phyloP scores from a whole-genome alignment of 768 basidiomycete genomes.

The Pholiota conissans region DNA sequence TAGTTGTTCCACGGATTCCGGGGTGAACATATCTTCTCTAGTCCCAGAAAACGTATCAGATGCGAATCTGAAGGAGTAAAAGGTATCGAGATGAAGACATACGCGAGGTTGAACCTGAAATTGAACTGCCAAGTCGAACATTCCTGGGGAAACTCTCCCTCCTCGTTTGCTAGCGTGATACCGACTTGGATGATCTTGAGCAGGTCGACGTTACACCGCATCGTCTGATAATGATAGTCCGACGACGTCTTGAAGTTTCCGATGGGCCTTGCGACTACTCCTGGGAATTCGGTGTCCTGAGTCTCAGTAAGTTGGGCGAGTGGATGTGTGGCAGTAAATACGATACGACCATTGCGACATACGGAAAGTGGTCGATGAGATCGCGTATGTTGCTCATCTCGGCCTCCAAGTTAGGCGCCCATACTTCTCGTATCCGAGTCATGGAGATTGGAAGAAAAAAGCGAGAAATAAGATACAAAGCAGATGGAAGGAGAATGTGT shows the following conservation, averaged over 20 bases:
- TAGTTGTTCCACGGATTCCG: conserved; percentile 93
- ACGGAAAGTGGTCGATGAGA: conserved; percentile 88
- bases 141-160: conserved; percentile 89
- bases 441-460: conserved; percentile 31
- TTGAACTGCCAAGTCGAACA: conserved; percentile 99
- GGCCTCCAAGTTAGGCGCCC: conserved; percentile 88
- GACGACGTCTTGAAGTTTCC: conserved; percentile 95
- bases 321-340: conserved; percentile 19
- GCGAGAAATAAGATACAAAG: not conserved
- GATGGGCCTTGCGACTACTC: conserved; percentile 96
- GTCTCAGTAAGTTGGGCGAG: conserved; percentile 25
- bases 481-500: not conserved
- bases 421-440: conserved; percentile 93
- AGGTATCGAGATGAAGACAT: conserved; percentile 10
- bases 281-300: conserved; percentile 98
- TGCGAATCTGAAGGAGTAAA: not conserved
- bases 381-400: conserved; percentile 91
- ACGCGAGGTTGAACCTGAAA: conserved; percentile 88
- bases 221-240: conserved; percentile 99
- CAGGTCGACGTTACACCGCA: conserved; percentile 99
- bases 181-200: conserved; percentile 98
- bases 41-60: not conserved
- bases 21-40: conserved; percentile 98
- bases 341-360: conserved; percentile 85
- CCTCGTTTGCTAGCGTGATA: conserved; percentile 90